Base-by-base conservation (phyloP, 73 alveolate species). In the Tetrahymena borealis region DNA sequence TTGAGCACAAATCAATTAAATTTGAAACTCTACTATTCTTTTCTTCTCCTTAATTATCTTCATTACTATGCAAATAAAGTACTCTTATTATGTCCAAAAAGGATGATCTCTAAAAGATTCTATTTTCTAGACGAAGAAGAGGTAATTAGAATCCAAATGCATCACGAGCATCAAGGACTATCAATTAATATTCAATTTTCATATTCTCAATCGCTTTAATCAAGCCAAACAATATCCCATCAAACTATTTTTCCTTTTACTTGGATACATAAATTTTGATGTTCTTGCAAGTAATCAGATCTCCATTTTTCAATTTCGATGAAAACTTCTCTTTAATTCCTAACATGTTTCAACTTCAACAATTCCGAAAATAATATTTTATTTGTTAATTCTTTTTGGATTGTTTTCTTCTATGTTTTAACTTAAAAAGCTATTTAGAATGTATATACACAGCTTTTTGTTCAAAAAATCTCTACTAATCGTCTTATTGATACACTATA, bases 11-110 rank as follows among this genome's bases (percentile, higher is more conserved):
- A 60, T 60, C 85, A 24, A 60, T 60, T 32, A 60, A 60, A 60
- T 60, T 60, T 60, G 85, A 60, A 60, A 60, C 85, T 60, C 85
- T 60, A 60, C 85, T 60, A 60, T 60, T 60, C 85, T 60, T 60
- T 60, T 60, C 85, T 60, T 60, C 85, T 60, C 33, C 36, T 60
- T 60, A 60, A 60, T 60, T 60, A 60, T 60, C 85, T 7, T 60
- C 85, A 60, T 60, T 35, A 60, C 85, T 60, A 60, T 60, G 85
- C 35, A 60, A 60, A 60, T 60, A 20, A 0, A 60, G n/a, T n/a
- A 60, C 85, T 60, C 85, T 60, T 60, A 60, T 60, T 13, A 35
- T 60, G 28, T 60, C 85, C 28, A 60, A 60, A 60, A 60, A 60
- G n/a, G 85, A 60, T 60, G n/a, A 60, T 20, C 85, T 60, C 85